phyloP scores from a whole-genome alignment of 129 eudicot genomes.

The Calendula officinalis region DNA sequence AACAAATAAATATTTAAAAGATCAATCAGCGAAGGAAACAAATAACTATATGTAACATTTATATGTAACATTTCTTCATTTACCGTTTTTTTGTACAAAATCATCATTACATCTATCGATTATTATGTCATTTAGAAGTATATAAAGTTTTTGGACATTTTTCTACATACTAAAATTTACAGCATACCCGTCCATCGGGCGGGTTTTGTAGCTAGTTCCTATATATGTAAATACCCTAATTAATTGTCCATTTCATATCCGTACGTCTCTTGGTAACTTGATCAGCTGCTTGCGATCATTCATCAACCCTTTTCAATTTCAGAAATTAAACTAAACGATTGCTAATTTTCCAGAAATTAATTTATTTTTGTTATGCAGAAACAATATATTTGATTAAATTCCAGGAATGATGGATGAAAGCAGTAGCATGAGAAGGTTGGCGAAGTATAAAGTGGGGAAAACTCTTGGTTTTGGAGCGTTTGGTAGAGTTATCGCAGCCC shows the following conservation, averaged over 20 bases:
- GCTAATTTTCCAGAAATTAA: slow-evolving; percentile 1
- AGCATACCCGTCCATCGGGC: no score
- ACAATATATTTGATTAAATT: background rate
- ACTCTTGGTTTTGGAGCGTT: slow-evolving; percentile 62
- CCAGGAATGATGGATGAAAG: slow-evolving; percentile 43
- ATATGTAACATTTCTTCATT: no score
- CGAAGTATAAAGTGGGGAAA: slow-evolving; percentile 48
- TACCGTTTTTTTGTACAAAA: no score
- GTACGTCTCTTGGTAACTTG: background rate
- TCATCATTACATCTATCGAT: no score
- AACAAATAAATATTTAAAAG: no score
- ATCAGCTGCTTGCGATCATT: slow-evolving; percentile 2
- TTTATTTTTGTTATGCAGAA: background rate
- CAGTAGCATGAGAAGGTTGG: slow-evolving; percentile 27
- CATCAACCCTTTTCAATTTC: background rate
- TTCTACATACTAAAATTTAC: no score
- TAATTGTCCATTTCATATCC: background rate
- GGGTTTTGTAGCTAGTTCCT: no score
- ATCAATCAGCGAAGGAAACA: no score
- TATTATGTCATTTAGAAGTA: no score
- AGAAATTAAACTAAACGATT: background rate
- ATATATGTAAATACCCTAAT: background rate
- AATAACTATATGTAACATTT: no score
- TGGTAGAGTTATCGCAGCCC: slow-evolving; percentile 60
- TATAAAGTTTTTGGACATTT: no score